Percentiles rank a stretch among this genome's conserved stretches.
These are phyloP conservation scores for Zopfochytrium polystomum DNA, from an alignment of 371 early-diverging fungal genomes.

Conservation along the genomic window DNA sequence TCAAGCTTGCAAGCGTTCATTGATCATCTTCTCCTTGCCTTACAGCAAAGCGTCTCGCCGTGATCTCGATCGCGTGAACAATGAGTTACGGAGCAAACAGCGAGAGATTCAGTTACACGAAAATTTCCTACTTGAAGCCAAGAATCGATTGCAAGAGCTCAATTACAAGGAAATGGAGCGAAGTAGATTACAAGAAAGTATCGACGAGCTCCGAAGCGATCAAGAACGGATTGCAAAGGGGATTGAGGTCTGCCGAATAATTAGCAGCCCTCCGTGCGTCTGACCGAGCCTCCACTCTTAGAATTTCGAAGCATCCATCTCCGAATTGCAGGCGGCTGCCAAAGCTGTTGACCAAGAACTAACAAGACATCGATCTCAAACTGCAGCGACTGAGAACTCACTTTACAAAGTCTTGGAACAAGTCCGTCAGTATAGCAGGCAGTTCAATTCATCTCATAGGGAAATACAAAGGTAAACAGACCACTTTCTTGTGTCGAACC, in stretches of 20 bases:
- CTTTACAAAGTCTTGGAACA: too few species aligned
- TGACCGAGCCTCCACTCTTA: not conserved
- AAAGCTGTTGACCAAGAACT: too few species aligned
- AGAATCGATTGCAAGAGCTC: constrained; percentile 40
- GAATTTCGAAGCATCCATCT: too few species aligned
- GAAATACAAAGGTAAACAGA: too few species aligned
- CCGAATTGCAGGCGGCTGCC: too few species aligned
- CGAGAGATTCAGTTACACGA: constrained; percentile 50
- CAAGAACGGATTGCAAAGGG: constrained; percentile 27
- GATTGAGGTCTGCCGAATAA: constrained; percentile 8
- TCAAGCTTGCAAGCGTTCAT: constrained; percentile 24
- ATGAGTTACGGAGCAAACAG: constrained; percentile 44
- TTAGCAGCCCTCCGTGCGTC: not conserved
- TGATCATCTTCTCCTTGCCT: not conserved
- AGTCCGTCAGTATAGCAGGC: too few species aligned
- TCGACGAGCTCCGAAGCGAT: constrained; percentile 25
- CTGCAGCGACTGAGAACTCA: too few species aligned
- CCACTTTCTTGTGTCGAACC: too few species aligned
- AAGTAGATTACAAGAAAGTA: constrained; percentile 37
- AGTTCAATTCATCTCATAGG: too few species aligned
- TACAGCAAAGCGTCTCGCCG: constrained; percentile 42
- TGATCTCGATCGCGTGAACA: constrained; percentile 55
- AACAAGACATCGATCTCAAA: too few species aligned
- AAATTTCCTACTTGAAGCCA: constrained; percentile 46
- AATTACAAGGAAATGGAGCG: constrained; percentile 27